Base-by-base conservation (phyloP, 768 basidiomycete genomes). In the Kwoniella dejecticola region DNA sequence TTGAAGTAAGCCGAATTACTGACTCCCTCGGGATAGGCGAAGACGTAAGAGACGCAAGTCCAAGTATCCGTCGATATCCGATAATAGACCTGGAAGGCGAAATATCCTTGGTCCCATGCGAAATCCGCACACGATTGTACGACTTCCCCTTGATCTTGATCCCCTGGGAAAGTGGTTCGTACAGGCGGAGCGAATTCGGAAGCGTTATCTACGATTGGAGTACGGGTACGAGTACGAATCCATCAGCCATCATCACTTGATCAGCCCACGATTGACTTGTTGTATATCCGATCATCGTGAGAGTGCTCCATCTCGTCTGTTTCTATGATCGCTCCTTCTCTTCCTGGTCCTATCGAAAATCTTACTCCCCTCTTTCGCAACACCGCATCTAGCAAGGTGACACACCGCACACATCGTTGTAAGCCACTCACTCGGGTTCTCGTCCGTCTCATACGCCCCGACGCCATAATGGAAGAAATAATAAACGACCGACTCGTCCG, bases 31-130 rank as follows among this genome's bases (percentile, higher is more conserved):
- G 26, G 26, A n/a, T 45, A 45, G 31, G 44, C 42, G 26, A 42
- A 45, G 15, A 56, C 41, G 23, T 56, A 56, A 30, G 42, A 29
- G 10, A 10, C 15, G n/a, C 54, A 56, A 21, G 54, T 56, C 54
- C 54, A 56, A 26, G 40, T n/a, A 41, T 56, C 42, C 2, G 24
- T 56, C 10, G 54, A 56, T 23, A 24, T 21, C 19, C 54, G 7
- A 33, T 56, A 56, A 33, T 56, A 56, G 21, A 56, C 42, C 23
- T 56, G 54, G 19, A 56, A 56, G 0, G 54, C 54, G 24, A 45
- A 56, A n/a, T 56, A 56, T 3, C 54, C 54, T 1, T 56, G 27
- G 24, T 56, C 54, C 54, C 54, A 56, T n/a, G 54, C 24, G 21
- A 45, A 56, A 24, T 56, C 42, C 2, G 54, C 54, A 33, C 54